Base-by-base conservation (phyloP, 805 yeast species). In the Lipomyces yamadae region DNA sequence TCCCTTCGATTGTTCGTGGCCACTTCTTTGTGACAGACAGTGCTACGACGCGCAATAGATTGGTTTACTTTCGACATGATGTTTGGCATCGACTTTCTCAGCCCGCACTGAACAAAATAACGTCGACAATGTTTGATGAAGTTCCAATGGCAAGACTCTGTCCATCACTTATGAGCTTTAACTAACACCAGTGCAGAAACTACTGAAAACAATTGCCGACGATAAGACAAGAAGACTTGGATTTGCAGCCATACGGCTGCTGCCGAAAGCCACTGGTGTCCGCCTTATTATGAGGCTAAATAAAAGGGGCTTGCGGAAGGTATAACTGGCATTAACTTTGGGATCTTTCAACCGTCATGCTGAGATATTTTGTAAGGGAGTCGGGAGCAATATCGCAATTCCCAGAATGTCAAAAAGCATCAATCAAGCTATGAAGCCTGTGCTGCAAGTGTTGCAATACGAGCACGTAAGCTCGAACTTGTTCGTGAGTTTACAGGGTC, bases 1-100 rank as follows among this genome's bases (percentile, higher is more conserved):
- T 90, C 0, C 78, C 83, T 6, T 80, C 78, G 18, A 66, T 90
- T 0, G 70, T 90, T 0, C 76, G 79, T 0, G 76, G 83, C 0
- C 85, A 84, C 72, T 92, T 91, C 78, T 88, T 90, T 73, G 87
- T 88, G 4, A 88, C 95, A 0, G 89, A 87, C 58, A 76, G 80
- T 0, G 83, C 85, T 8, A 80, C 81, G 0, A 63, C 75, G 24
- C 74, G 79, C 0, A 76, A 74, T 8, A 76, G 77, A 3, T 65
- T 85, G 0, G 62, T 81, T 0, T 90, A 80, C 73, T 90, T 84
- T 72, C 81, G 88, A 18, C 92, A 87, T 62, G 80, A 78, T 32
- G 76, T 79, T 0, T 92, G 97, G 96, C 18, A 73, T 70, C 8
- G 55, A 56, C 45, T 76, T 84, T 18, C 78, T 85, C 1, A 71